A percentile compares a stretch with the other conserved stretches of the same genome.
These are phyloP conservation scores for Passiflora organensis DNA, from an alignment of 345 rosid species.

Conservation along the genomic window DNA sequence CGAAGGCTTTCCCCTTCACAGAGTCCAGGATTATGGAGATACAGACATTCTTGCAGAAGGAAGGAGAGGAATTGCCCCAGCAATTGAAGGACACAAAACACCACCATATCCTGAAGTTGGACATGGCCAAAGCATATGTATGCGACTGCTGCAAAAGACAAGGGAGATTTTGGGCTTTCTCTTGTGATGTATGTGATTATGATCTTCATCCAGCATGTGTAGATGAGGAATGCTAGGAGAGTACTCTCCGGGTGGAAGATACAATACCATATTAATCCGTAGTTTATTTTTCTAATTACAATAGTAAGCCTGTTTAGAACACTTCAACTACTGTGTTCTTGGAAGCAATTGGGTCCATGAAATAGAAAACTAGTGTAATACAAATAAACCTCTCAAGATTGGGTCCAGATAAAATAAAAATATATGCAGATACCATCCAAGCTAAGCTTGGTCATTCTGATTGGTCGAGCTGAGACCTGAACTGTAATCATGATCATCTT, in stretches of 20 bases:
- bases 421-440: no score
- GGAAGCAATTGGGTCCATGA: no score
- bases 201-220: constrained; percentile 77
- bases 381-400: no score
- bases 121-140: constrained; percentile 71
- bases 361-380: no score
- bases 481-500: no score
- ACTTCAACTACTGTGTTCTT: no score
- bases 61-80: constrained; percentile 58
- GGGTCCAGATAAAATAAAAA: no score
- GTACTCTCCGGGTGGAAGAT: not conserved
- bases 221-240: constrained; percentile 21
- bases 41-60: constrained; percentile 46
- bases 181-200: constrained; percentile 63
- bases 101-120: constrained; percentile 58
- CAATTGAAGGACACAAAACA: constrained; percentile 54
- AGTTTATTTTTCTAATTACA: no score
- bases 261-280: not conserved
- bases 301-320: no score
- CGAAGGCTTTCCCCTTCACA: constrained; percentile 62
- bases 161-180: constrained; percentile 79
- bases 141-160: constrained; percentile 55
- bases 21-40: constrained; percentile 48
- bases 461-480: no score
- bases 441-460: no score